These are phyloP conservation scores for Botrytis sinoallii DNA, from an alignment of 2,329 filamentous ascomycete genomes.

Conservation along the genomic window DNA sequence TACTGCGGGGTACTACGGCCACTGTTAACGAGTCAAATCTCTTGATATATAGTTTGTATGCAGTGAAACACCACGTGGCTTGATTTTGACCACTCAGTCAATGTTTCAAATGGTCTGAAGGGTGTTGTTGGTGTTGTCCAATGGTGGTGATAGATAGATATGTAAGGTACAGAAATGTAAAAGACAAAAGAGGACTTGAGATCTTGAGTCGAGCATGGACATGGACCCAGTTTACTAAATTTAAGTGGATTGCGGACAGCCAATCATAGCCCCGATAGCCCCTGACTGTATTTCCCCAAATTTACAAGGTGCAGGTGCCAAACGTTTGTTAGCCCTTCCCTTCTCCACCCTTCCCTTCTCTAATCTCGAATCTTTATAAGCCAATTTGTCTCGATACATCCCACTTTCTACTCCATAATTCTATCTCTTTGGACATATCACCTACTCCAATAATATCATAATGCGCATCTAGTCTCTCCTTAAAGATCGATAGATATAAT, in stretches of 20 bases:
- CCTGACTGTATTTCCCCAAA: not conserved
- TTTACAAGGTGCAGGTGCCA: not conserved
- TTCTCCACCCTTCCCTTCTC: not conserved
- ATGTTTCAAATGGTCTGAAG: not conserved
- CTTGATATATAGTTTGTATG: not conserved
- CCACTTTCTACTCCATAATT: not conserved
- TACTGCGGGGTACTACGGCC: not conserved
- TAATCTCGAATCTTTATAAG: not conserved
- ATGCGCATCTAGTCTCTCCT: not conserved
- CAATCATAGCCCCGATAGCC: not conserved
- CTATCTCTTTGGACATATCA: not conserved
- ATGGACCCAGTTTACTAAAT: not conserved
- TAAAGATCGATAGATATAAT: not conserved
- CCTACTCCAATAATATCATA: not conserved
- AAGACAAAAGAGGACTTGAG: too few species aligned
- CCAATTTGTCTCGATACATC: constrained; percentile 3
- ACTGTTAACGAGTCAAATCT: not conserved
- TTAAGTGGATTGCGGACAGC: not conserved
- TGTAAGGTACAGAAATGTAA: not conserved
- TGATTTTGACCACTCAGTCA: not conserved
- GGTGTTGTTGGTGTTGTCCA: not conserved
- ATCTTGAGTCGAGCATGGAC: not conserved
- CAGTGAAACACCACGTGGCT: not conserved
- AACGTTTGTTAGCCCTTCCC: not conserved
- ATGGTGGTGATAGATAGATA: not conserved